Base-by-base conservation (phyloP, 768 basidiomycete genomes). In the Cytidiella melzeri region DNA sequence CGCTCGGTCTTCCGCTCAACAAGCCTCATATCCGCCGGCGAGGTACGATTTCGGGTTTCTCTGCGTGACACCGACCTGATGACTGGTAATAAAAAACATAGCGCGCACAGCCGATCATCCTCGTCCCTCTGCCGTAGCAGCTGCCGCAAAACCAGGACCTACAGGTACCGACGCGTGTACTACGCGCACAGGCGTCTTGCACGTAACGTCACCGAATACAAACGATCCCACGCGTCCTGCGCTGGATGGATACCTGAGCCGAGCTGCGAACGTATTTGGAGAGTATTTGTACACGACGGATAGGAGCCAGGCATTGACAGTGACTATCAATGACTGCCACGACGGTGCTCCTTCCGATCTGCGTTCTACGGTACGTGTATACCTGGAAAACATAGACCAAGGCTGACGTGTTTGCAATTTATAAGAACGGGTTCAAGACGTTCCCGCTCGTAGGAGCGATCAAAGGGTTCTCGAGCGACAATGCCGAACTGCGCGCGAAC, bases 211-310 rank as follows among this genome's bases (percentile, higher is more conserved):
- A 3, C 9, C 38, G 15, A 43, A 18, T 30, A 38, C 24, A 19
- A 37, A 19, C 21, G 26, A 19, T 36, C 30, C 30, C 9, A 15
- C 30, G 30, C 34, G 44, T 7, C 50, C 50, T 7, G 9, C 3
- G n/a, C 47, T 53, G 21, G 52, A 45, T 25, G 52, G 55, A 25
- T 55, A 49, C 43, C 38, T 60, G 19, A 23, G 43, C 38, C 18
- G 20, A 18, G 19, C 25, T 9, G 41, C 48, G 6, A 61, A 61
- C 54, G 28, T 28, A 21, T 61, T 49, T 36, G 59, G 59, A 15
- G 57, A 61, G 52, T 61, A 55, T 40, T 44, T 39, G 2, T 44
- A 55, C 50, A 61, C 59, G 2, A 47, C 53, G n/a, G 47, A 48
- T 37, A 20, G 43, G 5, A 25, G 25, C 12, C 27, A 55, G 13